Conservation (phyloP, 2,329 filamentous ascomycete species). For the Colletotrichum sp. region DNA sequence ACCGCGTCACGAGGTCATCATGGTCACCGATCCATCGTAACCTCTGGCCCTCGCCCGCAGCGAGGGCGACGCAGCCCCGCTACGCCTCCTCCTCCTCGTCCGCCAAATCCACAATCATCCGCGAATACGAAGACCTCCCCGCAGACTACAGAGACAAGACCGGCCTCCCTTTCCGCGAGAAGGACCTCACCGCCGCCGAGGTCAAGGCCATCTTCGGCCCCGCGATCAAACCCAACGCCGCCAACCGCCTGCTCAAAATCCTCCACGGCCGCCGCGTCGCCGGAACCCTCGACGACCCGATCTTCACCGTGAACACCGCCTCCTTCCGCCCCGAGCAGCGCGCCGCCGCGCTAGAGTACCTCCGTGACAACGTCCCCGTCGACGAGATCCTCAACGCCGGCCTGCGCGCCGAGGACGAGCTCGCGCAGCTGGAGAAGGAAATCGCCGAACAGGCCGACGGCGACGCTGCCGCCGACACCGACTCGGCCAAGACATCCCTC, state of each 20-base stretch:
- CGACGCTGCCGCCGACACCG: conserved; percentile 21
- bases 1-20: not conserved
- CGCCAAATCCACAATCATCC: conserved; percentile 37
- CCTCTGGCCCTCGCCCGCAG: conserved; percentile 6
- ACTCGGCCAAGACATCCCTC: not conserved
- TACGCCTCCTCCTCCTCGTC: conserved; percentile 14
- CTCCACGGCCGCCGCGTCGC: conserved; percentile 69
- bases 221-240: conserved; percentile 45
- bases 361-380: conserved; percentile 59
- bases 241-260: conserved; percentile 61
- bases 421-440: conserved; percentile 55
- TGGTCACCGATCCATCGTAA: not conserved
- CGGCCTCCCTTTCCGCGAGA: conserved; percentile 58
- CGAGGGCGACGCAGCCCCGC: not conserved
- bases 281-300: conserved; percentile 66
- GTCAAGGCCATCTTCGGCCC: conserved; percentile 55
- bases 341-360: conserved; percentile 55
- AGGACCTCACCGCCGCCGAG: conserved; percentile 55
- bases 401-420: conserved; percentile 66
- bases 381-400: conserved; percentile 67
- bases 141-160: conserved; percentile 58
- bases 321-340: conserved; percentile 47
- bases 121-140: conserved; percentile 64
- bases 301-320: conserved; percentile 51
- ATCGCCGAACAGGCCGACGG: conserved; percentile 18